phyloP scores from a whole-genome alignment of 2,329 filamentous ascomycete species.

The Xylaria arbuscula region DNA sequence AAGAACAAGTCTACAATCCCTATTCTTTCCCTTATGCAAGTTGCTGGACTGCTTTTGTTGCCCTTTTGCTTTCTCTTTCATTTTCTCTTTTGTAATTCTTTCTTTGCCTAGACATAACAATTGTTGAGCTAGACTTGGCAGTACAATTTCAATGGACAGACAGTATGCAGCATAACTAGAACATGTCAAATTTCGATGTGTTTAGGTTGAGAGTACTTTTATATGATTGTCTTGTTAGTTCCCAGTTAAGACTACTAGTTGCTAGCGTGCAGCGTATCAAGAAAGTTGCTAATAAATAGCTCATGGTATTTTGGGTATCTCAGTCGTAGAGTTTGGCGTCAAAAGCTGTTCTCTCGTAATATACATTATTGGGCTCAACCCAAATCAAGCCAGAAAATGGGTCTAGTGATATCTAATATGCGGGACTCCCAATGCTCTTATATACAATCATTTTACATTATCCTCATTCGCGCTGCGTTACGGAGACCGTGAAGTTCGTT shows the following conservation, averaged over 20 bases:
- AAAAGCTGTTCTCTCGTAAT: constrained; percentile 22
- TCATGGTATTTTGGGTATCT: constrained; percentile 16
- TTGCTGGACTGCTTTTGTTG: no score
- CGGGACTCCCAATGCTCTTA: neutral
- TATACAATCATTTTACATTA: neutral
- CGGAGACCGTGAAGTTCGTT: constrained; percentile 37
- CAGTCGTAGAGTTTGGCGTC: constrained; percentile 2
- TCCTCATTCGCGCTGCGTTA: constrained; percentile 32
- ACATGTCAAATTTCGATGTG: no score
- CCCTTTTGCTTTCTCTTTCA: no score
- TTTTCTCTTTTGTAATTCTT: no score
- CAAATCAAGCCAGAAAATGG: constrained; percentile 1
- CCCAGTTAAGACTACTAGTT: neutral
- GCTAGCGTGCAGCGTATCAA: neutral
- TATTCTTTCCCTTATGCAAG: neutral
- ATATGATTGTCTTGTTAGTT: neutral
- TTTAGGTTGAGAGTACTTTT: no score
- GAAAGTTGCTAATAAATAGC: neutral
- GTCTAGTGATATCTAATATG: neutral
- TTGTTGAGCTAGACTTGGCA: no score
- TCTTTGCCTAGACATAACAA: no score
- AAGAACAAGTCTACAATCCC: neutral
- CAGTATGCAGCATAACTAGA: no score
- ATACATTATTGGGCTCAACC: constrained; percentile 30
- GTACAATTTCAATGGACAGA: no score